phyloP scores from a whole-genome alignment of 257 asterid genomes.

The Forsythia viridissima region DNA sequence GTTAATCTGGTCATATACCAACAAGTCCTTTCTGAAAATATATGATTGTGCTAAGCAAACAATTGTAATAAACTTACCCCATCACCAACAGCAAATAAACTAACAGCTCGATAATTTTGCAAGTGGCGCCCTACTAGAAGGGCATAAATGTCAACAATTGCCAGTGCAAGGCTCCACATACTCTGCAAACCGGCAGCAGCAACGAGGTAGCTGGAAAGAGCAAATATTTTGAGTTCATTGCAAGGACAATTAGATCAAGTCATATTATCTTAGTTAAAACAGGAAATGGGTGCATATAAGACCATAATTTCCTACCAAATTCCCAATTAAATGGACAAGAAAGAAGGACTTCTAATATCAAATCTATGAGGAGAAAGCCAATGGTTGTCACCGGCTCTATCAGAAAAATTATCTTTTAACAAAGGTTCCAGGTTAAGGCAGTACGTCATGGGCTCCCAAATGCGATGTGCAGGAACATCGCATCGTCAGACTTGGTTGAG shows the following conservation, averaged over 20 bases:
- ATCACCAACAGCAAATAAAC: conserved; percentile 91
- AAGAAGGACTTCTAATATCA: no score
- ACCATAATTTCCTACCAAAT: not conserved
- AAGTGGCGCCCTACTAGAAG: conserved; percentile 87
- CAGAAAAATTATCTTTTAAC: no score
- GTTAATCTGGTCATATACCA: conserved; percentile 15
- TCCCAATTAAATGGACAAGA: no score
- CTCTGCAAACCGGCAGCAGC: conserved; percentile 96
- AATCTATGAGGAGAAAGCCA: no score
- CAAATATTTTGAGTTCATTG: not conserved
- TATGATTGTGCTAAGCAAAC: not conserved
- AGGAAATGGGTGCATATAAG: not conserved
- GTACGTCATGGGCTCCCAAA: no score
- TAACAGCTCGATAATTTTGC: conserved; percentile 70
- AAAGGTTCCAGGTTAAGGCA: no score
- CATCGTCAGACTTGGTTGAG: no score
- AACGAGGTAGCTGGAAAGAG: conserved; percentile 74
- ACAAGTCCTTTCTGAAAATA: not conserved
- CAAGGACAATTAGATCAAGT: not conserved
- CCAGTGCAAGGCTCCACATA: conserved; percentile 90
- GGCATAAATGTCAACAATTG: conserved; percentile 76
- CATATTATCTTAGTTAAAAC: not conserved
- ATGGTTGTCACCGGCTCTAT: no score
- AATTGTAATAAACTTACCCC: conserved; percentile 65
- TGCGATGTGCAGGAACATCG: no score